Conservation (phyloP, 306 rosid genomes). For the Vicia villosa region DNA sequence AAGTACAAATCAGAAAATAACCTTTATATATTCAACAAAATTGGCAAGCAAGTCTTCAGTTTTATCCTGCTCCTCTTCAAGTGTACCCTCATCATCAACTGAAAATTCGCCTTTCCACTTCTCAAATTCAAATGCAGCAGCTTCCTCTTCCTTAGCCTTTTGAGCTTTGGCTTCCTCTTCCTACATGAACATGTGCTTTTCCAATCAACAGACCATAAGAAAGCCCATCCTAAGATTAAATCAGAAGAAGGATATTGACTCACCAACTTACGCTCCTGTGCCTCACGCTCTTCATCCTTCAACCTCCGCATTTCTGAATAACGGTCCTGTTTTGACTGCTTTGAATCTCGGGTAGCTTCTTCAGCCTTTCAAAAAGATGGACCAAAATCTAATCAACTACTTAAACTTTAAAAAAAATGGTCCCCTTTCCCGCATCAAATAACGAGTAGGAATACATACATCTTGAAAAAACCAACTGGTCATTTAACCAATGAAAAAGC, state of each 20-base stretch:
- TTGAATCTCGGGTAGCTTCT: conserved; percentile 80
- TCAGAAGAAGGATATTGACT: conserved; percentile 31
- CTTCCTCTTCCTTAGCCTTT: conserved; percentile 93
- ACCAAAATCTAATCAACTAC: conserved; percentile 26
- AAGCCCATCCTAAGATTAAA: conserved; percentile 22
- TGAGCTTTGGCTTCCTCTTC: conserved; percentile 93
- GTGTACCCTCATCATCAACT: conserved; percentile 89
- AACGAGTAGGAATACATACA: not conserved
- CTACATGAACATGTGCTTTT: conserved; percentile 47
- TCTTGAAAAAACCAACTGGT: not conserved
- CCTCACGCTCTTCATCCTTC: conserved; percentile 97
- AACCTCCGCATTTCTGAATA: conserved; percentile 80
- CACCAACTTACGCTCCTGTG: conserved; percentile 73
- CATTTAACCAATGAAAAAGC: not conserved
- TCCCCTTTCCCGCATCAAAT: not conserved
- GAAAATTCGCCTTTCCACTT: conserved; percentile 99
- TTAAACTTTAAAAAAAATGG: conserved; percentile 19
- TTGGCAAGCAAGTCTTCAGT: conserved; percentile 68
- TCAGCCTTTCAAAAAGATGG: conserved; percentile 66
- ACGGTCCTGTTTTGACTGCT: conserved; percentile 72
- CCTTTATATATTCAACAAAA: conserved; percentile 93
- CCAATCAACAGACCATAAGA: conserved; percentile 28
- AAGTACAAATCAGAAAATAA: conserved; percentile 34
- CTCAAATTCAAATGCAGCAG: conserved; percentile 92
- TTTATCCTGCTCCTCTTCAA: conserved; percentile 78